Percentiles rank a stretch among this genome's conserved stretches.
These are phyloP conservation scores for Cutaneotrichosporon curvatum DNA, from an alignment of 1,284 basidiomycete species.

Conservation along the genomic window DNA sequence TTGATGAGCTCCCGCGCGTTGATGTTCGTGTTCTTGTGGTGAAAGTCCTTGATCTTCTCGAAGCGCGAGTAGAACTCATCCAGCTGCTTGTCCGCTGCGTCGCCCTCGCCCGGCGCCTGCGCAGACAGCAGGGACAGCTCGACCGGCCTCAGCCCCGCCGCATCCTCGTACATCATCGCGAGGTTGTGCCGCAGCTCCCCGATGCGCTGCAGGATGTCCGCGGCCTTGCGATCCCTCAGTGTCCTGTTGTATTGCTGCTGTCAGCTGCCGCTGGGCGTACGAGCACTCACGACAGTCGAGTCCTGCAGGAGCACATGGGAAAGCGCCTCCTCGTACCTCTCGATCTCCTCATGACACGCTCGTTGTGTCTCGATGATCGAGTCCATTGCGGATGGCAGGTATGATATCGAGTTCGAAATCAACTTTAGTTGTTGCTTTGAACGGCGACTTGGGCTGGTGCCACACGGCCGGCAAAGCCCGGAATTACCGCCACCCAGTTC, in stretches of 20 bases:
- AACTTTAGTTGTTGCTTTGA: not conserved
- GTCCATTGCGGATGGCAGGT: constrained; percentile 56
- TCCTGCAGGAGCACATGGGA: constrained; percentile 50
- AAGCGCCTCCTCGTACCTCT: constrained; percentile 65
- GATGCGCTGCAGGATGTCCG: constrained; percentile 77
- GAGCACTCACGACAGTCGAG: constrained; percentile 40
- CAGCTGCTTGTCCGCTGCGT: constrained; percentile 57
- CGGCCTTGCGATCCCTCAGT: constrained; percentile 77
- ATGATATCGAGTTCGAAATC: not conserved
- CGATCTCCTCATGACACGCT: constrained; percentile 90
- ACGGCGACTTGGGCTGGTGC: not conserved
- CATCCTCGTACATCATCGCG: constrained; percentile 65
- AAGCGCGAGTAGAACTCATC: constrained; percentile 91
- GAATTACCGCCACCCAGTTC: constrained; percentile 16
- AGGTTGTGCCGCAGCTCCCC: constrained; percentile 61
- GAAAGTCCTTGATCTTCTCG: constrained; percentile 89
- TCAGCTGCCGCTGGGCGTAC: not conserved
- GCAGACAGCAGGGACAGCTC: constrained; percentile 47
- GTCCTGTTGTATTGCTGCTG: constrained; percentile 51
- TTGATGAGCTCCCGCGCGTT: constrained; percentile 69
- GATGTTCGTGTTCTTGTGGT: constrained; percentile 87
- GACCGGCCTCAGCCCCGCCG: constrained; percentile 51
- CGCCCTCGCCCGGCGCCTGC: constrained; percentile 49
- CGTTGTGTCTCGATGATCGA: constrained; percentile 86
- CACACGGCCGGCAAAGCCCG: constrained; percentile 9